These are phyloP conservation scores for Cairneyella variabilis DNA, from an alignment of 495 filamentous ascomycete genomes.

Conservation along the genomic window DNA sequence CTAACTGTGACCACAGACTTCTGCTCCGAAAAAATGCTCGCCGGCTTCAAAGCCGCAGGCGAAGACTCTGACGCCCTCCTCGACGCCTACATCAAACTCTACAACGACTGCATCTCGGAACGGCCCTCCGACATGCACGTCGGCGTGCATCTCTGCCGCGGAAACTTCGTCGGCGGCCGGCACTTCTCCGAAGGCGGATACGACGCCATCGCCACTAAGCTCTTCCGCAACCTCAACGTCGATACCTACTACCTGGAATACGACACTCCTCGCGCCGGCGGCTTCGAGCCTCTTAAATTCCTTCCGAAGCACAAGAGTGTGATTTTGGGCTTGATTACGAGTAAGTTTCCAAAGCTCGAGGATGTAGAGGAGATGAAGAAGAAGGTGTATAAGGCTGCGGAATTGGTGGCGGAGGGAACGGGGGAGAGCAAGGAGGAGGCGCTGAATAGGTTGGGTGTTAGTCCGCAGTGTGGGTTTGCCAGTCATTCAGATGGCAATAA, in stretches of 20 bases:
- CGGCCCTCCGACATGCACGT: conserved; percentile 67
- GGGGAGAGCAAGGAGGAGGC: conserved; percentile 50
- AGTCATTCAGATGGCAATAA: conserved; percentile 67
- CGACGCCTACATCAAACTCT: conserved; percentile 69
- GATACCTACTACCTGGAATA: conserved; percentile 85
- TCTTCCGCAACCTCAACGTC: conserved; percentile 74
- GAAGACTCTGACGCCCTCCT: conserved; percentile 62
- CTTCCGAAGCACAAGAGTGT: conserved; percentile 73
- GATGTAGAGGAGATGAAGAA: conserved; percentile 62
- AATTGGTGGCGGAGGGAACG: conserved; percentile 19
- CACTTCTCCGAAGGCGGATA: conserved; percentile 81
- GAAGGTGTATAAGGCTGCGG: conserved; percentile 14
- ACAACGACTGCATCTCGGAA: conserved; percentile 67
- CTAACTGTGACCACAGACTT: conserved; percentile 48
- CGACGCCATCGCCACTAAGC: conserved; percentile 72
- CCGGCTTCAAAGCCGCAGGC: conserved; percentile 59
- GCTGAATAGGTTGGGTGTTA: conserved; percentile 64
- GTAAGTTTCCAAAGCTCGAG: conserved; percentile 71
- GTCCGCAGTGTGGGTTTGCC: conserved; percentile 83
- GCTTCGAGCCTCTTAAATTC: conserved; percentile 72
- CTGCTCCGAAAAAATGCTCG: conserved; percentile 71
- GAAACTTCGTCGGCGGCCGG: conserved; percentile 64
- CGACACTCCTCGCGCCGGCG: conserved; percentile 69
- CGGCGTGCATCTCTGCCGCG: conserved; percentile 75
- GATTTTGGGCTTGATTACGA: conserved; percentile 72